Base-by-base conservation (phyloP, 2,329 filamentous ascomycete species). In the Claviceps pazoutovae region DNA sequence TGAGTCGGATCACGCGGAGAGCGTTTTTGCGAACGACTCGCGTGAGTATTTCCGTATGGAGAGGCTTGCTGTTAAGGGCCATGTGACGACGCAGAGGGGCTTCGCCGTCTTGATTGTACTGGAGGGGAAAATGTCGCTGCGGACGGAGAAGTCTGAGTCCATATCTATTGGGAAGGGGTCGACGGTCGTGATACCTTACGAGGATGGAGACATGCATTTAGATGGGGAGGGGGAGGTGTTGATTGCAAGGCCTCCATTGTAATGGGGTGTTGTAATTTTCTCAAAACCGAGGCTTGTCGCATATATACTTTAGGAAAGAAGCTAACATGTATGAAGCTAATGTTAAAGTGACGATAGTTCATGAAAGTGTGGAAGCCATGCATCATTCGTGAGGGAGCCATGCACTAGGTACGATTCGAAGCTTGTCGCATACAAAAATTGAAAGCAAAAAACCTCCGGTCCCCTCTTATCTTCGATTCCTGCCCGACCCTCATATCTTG, bases 41-140 rank as follows among this genome's bases (percentile, higher is more conserved):
- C 26, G 37, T 0, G 49, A 53, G 26, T 58, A 58, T 45, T 58
- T 57, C 34, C 46, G 41, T 5, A 38, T 58, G 7, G 57, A 57
- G 37, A 48, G 55, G 19, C 21, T 51, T 13, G 17, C 41, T 1
- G 51, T 58, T 14, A 43, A 49, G 3, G 53, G 46, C 3, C 17
- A 23, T 21, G 21, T 3, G 7, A 26, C 6, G 16, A 11, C 44
- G 23, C 14, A 46, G 44, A 16, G 5, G 8, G 44, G 26, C 6
- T 46, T 46, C 1, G 44, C 44, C 8, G 11, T 46, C 16, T 11
- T 46, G 23, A 46, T 46, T 11, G 44, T 46, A 8, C 7, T 46
- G 16, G 44, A 46, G 16, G 44, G 44, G 1, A 8, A 46, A 13
- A 8, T 46, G 44, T 17, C 23, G 16, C 44, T 46, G 17, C 23